Evolutionary conservation across 805 yeast species (phyloP).

Genomic region (Blastobotrys chiropterorum): DNA sequence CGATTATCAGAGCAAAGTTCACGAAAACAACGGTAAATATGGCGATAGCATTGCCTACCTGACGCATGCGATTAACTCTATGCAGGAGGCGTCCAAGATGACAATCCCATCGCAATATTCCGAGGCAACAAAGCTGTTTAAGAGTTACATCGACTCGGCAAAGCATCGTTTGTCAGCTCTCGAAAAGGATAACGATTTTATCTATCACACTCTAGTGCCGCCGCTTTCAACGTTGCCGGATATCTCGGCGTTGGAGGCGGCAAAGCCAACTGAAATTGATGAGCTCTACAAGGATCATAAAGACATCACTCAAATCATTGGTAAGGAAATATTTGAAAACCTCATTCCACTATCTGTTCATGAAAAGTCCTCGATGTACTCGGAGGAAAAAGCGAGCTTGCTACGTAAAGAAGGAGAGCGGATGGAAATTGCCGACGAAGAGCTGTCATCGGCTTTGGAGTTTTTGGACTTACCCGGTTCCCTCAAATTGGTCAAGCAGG

Average conservation of each 20-base stretch:
- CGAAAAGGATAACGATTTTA: slow-evolving; percentile 81
- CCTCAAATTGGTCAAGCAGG: slow-evolving; percentile 49
- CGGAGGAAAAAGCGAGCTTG: slow-evolving; percentile 80
- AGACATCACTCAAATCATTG: slow-evolving; percentile 41
- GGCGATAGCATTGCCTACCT: slow-evolving; percentile 75
- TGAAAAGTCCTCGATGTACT: slow-evolving; percentile 78
- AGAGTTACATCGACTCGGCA: slow-evolving; percentile 21
- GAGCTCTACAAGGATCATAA: slow-evolving; percentile 36
- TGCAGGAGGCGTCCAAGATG: slow-evolving; percentile 21
- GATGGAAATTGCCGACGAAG: slow-evolving; percentile 72
- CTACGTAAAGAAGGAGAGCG: slow-evolving; percentile 69
- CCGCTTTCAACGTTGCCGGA: slow-evolving; percentile 52
- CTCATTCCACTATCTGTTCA: slow-evolving; percentile 84
- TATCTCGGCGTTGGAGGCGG: slow-evolving; percentile 63
- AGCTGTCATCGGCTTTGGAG: slow-evolving; percentile 71
- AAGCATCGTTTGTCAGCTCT: slow-evolving; percentile 34
- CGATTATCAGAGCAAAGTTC: slow-evolving; percentile 50
- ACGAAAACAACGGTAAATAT: slow-evolving; percentile 50
- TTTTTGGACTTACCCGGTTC: slow-evolving; percentile 70
- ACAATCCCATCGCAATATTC: slow-evolving; percentile 21
- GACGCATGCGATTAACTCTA: slow-evolving; percentile 40
- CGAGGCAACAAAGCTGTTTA: slow-evolving; percentile 19
- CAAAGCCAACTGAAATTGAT: slow-evolving; percentile 48
- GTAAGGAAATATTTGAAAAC: slow-evolving; percentile 61
- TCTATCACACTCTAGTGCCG: slow-evolving; percentile 77